These are phyloP conservation scores for Psilocybe cyanescens DNA, from an alignment of 768 basidiomycete species.

Conservation along the genomic window DNA sequence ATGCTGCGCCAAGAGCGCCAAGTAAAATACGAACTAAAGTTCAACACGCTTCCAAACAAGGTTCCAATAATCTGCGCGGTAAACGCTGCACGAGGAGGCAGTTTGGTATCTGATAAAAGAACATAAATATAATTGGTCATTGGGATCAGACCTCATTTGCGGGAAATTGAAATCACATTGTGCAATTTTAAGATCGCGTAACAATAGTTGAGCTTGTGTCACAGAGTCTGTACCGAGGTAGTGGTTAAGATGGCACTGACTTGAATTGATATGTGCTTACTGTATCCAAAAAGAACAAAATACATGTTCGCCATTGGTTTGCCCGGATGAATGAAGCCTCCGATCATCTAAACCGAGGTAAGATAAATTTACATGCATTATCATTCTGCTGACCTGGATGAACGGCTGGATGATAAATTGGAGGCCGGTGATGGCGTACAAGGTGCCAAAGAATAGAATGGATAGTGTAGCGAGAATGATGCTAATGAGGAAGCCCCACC, in stretches of 20 bases:
- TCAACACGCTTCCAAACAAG: constrained; percentile 48
- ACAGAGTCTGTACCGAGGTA: constrained; percentile 38
- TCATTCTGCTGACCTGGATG: constrained; percentile 42
- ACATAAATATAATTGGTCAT: too few species aligned
- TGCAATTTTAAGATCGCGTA: constrained; percentile 52
- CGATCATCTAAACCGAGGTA: constrained; percentile 52
- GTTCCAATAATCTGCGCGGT: constrained; percentile 54
- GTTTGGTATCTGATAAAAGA: constrained; percentile 40
- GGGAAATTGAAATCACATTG: constrained; percentile 31
- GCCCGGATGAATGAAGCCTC: constrained; percentile 60
- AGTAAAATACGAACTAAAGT: constrained; percentile 38
- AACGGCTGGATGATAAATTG: constrained; percentile 51
- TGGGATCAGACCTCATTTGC: too few species aligned
- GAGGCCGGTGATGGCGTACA: constrained; percentile 51
- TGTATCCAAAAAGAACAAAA: constrained; percentile 53
- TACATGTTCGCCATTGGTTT: constrained; percentile 75
- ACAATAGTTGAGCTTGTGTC: constrained; percentile 44
- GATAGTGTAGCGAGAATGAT: constrained; percentile 46
- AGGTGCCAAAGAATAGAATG: constrained; percentile 48
- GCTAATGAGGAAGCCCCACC: constrained; percentile 55
- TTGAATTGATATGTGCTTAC: constrained; percentile 26
- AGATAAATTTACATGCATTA: constrained; percentile 30
- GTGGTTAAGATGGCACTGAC: not conserved
- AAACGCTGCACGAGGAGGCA: constrained; percentile 53
- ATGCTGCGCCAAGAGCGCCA: not conserved